Base-by-base conservation (phyloP, 2,329 filamentous ascomycete species). In the Colletotrichum godetiae region DNA sequence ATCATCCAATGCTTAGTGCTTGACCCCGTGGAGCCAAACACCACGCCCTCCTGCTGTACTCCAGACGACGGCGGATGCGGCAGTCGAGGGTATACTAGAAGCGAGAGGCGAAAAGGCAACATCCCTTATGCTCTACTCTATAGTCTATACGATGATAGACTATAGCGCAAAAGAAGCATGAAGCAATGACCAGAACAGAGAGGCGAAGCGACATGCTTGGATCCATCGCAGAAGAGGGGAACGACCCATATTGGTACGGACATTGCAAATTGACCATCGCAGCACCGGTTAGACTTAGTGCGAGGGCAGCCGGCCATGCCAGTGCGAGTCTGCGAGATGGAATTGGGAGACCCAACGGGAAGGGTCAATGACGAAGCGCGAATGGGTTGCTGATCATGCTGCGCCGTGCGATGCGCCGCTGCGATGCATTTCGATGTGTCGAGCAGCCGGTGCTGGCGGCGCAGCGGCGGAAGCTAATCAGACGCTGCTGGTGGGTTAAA, bases 51-150 rank as follows among this genome's bases (percentile, higher is more conserved):
- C 55, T 29, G 49, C 42, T 60, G 66, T 64, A 69, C 55, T 37
- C 55, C 67, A 70, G 61, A 70, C 69, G 46, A 70, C 60, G 70
- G 67, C 69, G 52, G 64, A 58, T 31, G 46, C 64, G 33, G 57
- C 59, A 31, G 29, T 7, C 12, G 33, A 29, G 55, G 4, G 35
- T 8, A 46, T 63, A 42, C 66, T 46, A 61, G 65, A 53, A n/a
- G 27, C 6, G 29, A 33, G 49, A 53, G 19, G 31, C 67, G 27
- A 62, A 59, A 42, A 42, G 37, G 37, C 15, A 15, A 4, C 7
- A 42, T 42, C 6, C 13, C 37, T 42, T 42, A 15, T 15, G 15
- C 13, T 42, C 35, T 15, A 15, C 13, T 42, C 35, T 42, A 42
- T 42, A 42, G 37, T 42, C 37, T 42, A 42, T 42, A 42, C 37